Base-by-base conservation (phyloP, 2,329 filamentous ascomycete species). In the Botrytis squamosa region DNA sequence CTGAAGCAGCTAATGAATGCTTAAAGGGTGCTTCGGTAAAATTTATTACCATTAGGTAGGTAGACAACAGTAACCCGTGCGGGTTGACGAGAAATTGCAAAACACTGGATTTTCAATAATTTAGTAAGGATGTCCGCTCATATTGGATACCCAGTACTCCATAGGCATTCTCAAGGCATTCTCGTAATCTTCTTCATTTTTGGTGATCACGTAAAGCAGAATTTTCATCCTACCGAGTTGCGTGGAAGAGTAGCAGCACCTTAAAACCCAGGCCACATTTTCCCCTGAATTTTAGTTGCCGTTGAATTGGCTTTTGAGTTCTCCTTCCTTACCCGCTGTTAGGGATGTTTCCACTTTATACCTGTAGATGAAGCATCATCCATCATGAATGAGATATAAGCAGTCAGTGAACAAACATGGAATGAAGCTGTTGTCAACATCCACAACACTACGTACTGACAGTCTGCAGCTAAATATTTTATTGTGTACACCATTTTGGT, bases 1-100 rank as follows among this genome's bases (percentile, higher is more conserved):
- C 29, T 55, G 65, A 68, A 68, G 65, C 65, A 68, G n/a, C 46
- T 68, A 57, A 12, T 64, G 25, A 18, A 33, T 20, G 46, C 14
- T 67, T 40, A 16, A 68, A 38, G 44, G 3, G 44, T 68, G 65
- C 65, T 68, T 68, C 25, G 65, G 65, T 36, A 57, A 68, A 42
- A 33, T 10, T 57, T 42, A 57, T 57, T 42, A 57, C 25, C 25
- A 42, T 42, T 10, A 55, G n/a, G n/a, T n/a, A n/a, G n/a, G n/a
- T n/a, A n/a, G 36, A 55, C 38, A 63, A n/a, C 22, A 40, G 25
- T 10, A 40, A 42, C 16, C 60, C 25, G 36, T 63, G 33, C 36
- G 25, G 36, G 44, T 18, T 67, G 22, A 38, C 49, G 29, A 38
- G 64, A 36, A 29, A 38, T 67, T 52, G 14, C 42, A 52, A 36